Percentiles rank a stretch among this genome's conserved stretches.
Evolutionary conservation across 1,139 yeast genomes (phyloP).

Genomic region (Saccharomyces hybrid): DNA sequence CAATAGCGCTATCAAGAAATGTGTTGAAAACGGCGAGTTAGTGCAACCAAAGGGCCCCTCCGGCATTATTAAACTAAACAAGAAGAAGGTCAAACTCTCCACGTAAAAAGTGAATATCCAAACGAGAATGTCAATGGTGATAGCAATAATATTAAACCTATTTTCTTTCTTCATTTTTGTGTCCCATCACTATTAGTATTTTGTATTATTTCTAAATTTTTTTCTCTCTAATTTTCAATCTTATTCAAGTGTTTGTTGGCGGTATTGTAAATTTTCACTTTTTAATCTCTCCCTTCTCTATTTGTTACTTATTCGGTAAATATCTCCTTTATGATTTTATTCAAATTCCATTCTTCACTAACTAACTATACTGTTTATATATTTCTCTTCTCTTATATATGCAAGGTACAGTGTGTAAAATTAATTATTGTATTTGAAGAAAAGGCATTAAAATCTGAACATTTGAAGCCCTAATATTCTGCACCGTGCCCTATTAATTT

Average conservation of each 20-base stretch:
- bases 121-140: not conserved
- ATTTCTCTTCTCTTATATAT: not conserved
- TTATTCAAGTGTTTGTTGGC: not conserved
- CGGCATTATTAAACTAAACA: conserved; percentile 35
- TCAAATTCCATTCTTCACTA: not conserved
- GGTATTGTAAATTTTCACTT: not conserved
- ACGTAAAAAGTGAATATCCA: not conserved
- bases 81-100: conserved; percentile 16
- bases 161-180: not conserved
- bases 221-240: not conserved
- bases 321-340: not conserved
- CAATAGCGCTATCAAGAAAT: conserved; percentile 73
- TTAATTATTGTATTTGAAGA: not conserved
- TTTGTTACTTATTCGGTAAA: not conserved
- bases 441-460: not conserved
- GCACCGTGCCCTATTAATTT: not conserved
- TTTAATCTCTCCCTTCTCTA: not conserved
- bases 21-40: conserved; percentile 70
- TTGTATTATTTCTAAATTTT: not conserved
- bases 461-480: not conserved
- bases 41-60: conserved; percentile 75
- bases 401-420: not conserved
- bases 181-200: not conserved
- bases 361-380: not conserved
- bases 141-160: not conserved